Base-by-base conservation (phyloP, 2,329 filamentous ascomycete genomes). In the Boeremia lycopersici region DNA sequence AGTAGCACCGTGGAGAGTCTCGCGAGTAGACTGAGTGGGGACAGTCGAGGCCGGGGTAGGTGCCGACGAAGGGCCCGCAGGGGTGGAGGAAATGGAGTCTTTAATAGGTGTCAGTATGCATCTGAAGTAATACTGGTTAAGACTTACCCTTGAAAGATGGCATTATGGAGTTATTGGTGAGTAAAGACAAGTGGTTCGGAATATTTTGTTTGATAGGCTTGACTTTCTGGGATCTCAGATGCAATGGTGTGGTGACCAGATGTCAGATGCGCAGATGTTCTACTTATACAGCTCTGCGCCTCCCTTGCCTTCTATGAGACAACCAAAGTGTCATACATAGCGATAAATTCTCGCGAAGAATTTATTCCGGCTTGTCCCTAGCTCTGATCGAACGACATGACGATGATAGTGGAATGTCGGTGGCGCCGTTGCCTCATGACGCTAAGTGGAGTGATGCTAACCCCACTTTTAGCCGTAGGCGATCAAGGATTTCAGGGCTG, bases 31-130 rank as follows among this genome's bases (percentile, higher is more conserved):
- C 33, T 61, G 56, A 12, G 60, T 28, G 46, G 63, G 38, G 12
- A 36, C 28, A 28, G 49, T 53, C 15, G 59, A 58, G 23, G 63
- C 53, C 31, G 63, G 65, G 34, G 63, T 67, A 25, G 62, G 62
- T 42, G 61, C 59, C 25, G 51, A 57, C 4, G 65, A 68, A 28
- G 63, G 59, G 23, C 60, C 63, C 7, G 61, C 56, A 40, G 65
- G 65, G 8, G 63, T 68, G 33, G 65, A 67, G n/a, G 65, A 60
- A 26, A 63, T 48, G 23, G 62, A 68, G 56, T 68, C 65, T 68
- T 29, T 25, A 28, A 13, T 13, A 15, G 1, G 39, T 10, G 35
- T 61, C 48, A 61, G 53, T 6, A 31, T 25, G 3, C 34, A 9
- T 10, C 17, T 36, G 26, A 26, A 8, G 13, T 40, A 38, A 17